Conservation (phyloP, 2,329 filamentous ascomycete species). For the Neodidymelliopsis sp. region DNA sequence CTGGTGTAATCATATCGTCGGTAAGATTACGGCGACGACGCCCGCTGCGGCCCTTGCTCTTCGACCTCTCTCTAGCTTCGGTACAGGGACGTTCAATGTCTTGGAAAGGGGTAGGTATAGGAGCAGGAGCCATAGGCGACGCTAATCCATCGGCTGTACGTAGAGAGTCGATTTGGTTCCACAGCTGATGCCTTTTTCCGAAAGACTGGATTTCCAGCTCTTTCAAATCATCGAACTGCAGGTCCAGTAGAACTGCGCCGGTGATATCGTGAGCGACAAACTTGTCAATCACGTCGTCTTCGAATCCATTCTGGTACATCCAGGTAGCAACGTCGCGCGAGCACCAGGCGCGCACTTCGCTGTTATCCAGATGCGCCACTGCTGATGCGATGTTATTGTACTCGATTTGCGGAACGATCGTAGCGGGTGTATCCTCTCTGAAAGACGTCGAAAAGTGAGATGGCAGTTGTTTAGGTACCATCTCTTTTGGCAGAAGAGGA, state of each 20-base stretch:
- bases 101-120: conserved; percentile 59
- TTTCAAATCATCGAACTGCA: conserved; percentile 87
- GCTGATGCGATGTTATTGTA: conserved; percentile 61
- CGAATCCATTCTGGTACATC: conserved; percentile 85
- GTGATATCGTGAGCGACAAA: conserved; percentile 94
- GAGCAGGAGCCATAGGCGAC: conserved; percentile 50
- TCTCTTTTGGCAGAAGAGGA: conserved; percentile 73
- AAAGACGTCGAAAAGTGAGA: conserved; percentile 52
- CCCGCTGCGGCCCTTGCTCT: conserved; percentile 48
- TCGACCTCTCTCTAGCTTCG: conserved; percentile 43
- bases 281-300: conserved; percentile 77
- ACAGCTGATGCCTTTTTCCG: conserved; percentile 79
- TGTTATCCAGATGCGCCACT: conserved; percentile 65
- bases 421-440: conserved; percentile 47
- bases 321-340: conserved; percentile 82
- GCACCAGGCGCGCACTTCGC: conserved; percentile 70
- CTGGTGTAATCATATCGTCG: conserved; percentile 75
- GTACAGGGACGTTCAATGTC: conserved; percentile 57
- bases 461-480: too few species aligned
- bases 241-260: conserved; percentile 83
- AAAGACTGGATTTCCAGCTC: conserved; percentile 84
- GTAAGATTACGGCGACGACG: conserved; percentile 48
- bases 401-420: conserved; percentile 48
- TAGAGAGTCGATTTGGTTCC: conserved; percentile 79
- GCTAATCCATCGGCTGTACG: conserved; percentile 56